Evolutionary conservation across 768 basidiomycete genomes (phyloP), one percentile per base, ranked within the genome.

Genomic region (Cyclocybe aegerita): DNA sequence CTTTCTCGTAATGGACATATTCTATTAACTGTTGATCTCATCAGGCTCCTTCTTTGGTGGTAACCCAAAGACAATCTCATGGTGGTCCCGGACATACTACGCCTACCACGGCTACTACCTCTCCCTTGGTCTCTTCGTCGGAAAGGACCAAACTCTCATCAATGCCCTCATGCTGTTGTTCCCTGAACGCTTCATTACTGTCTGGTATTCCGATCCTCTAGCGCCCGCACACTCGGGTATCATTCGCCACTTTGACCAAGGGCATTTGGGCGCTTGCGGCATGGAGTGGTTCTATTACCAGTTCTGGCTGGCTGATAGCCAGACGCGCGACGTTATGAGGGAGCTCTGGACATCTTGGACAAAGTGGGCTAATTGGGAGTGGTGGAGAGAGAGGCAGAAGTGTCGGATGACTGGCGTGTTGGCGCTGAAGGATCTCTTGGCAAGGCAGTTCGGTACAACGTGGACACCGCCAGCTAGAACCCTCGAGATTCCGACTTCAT

Each of bases 21-120:
- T 29, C 38, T 7, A 41, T 15, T 23, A 32, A 14, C 17, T 12
- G 14, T 17, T 10, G 32, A 12, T 43, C 30, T 6, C 41, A 7
- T n/a, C 36, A 81, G 81, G 79, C n/a, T 80, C 81, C 0, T 82
- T 82, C 60, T 83, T 83, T 49, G 82, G 82, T 7, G 80, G 80
- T 8, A 60, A 72, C 0, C 75, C 74, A 1, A 35, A 56, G 7
- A 68, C 77, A 0, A 62, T 82, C 29, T 54, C 66, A 4, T 81
- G 79, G 80, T 82, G 70, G 64, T 59, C 69, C 0, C 48, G 61
- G 10, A 62, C 64, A 1, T 84, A 72, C 60, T 83, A 80, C 58
- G 65, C 70, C 0, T 78, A 78, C 51, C 82, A 82, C 60, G 68
- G 81, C 60, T 50, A 71, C 52, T 82, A 81, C 63, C 72, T 81